These are phyloP conservation scores for Boletus calvinii DNA, from an alignment of 1,284 basidiomycete genomes.

Conservation along the genomic window DNA sequence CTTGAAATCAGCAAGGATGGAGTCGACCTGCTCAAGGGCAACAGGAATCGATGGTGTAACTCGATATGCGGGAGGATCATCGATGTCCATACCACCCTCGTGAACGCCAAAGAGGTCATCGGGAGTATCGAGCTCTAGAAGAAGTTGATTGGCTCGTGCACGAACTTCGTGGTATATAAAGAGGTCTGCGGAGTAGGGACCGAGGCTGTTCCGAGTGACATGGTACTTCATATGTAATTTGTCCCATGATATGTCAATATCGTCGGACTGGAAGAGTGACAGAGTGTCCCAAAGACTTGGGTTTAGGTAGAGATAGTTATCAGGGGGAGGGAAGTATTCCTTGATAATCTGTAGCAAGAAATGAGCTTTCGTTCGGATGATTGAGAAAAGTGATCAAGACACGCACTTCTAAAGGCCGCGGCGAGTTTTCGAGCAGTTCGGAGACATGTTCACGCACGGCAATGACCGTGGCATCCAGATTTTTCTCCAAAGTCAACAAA, in stretches of 20 bases:
- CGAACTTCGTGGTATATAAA: constrained; percentile 63
- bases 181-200: constrained; percentile 55
- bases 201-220: constrained; percentile 52
- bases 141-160: constrained; percentile 43
- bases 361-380: constrained; percentile 1
- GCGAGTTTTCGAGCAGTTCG: constrained; percentile 60
- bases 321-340: constrained; percentile 51
- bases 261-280: constrained; percentile 42
- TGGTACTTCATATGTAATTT: constrained; percentile 59
- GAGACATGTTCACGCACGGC: constrained; percentile 65
- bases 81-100: constrained; percentile 30
- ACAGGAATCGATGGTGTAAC: constrained; percentile 31
- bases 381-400: neutral
- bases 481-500: constrained; percentile 62
- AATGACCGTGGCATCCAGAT: constrained; percentile 70
- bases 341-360: constrained; percentile 48
- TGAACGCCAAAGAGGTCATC: constrained; percentile 12
- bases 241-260: constrained; percentile 50
- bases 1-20: constrained; percentile 51
- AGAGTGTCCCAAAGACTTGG: constrained; percentile 57
- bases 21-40: constrained; percentile 46
- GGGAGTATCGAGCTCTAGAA: constrained; percentile 29
- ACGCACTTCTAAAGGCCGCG: constrained; percentile 64
- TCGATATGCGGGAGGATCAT: constrained; percentile 15
- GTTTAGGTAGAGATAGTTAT: constrained; percentile 52